A percentile compares a stretch with the other conserved stretches of the same genome.
Conservation (phyloP, 2,329 filamentous ascomycete species). For the Talaromyces rugulosus region DNA sequence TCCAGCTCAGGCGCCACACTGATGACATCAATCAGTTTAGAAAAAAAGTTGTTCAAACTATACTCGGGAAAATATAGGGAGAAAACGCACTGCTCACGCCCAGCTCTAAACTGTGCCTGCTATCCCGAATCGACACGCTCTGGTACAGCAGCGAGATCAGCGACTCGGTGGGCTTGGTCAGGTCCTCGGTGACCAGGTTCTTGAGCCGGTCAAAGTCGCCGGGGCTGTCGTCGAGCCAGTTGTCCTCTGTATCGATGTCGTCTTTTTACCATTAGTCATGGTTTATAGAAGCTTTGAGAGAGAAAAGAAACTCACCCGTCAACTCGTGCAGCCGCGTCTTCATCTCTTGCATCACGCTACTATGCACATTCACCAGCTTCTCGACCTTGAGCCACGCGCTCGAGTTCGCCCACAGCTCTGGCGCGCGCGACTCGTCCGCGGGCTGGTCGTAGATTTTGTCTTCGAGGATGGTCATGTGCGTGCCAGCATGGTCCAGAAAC, state of each 20-base stretch:
- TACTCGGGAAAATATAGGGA: not conserved
- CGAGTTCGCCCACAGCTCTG: constrained; percentile 50
- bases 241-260: constrained; percentile 23
- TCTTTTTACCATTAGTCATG: constrained; percentile 9
- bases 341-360: constrained; percentile 46
- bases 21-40: not conserved
- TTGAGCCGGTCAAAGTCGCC: constrained; percentile 45
- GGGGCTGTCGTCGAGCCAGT: constrained; percentile 39
- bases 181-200: constrained; percentile 46
- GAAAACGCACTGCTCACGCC: constrained; percentile 45
- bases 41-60: not conserved
- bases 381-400: constrained; percentile 51
- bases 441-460: constrained; percentile 52
- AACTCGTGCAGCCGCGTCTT: constrained; percentile 40
- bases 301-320: constrained; percentile 19
- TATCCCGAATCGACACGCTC: constrained; percentile 50
- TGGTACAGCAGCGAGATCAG: constrained; percentile 52
- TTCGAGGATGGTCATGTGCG: constrained; percentile 48
- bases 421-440: constrained; percentile 49
- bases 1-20: constrained; percentile 34
- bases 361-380: constrained; percentile 48
- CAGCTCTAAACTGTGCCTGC: constrained; percentile 46
- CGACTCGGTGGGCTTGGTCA: constrained; percentile 48
- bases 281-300: not conserved
- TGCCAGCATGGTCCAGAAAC: constrained; percentile 43